Base-by-base conservation (phyloP, 1,284 basidiomycete species). In the Waitea zeae region DNA sequence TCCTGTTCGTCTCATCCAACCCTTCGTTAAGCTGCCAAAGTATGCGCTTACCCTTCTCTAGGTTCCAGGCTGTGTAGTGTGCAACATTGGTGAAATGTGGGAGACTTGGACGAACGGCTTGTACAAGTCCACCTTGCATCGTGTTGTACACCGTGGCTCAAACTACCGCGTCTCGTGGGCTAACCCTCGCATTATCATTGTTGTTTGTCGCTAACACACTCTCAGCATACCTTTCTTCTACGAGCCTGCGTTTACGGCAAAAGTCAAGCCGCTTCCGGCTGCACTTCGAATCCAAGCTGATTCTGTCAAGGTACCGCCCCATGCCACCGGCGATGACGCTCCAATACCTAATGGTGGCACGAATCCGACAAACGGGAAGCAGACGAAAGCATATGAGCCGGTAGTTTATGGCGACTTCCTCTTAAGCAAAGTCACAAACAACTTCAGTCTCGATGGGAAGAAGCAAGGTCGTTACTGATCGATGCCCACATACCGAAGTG, bases 31-130 rank as follows among this genome's bases (percentile, higher is more conserved):
- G n/a, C n/a, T n/a, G n/a, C n/a, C n/a, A n/a, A n/a, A n/a, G n/a
- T n/a, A n/a, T n/a, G n/a, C n/a, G n/a, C n/a, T n/a, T n/a, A n/a
- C n/a, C n/a, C n/a, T n/a, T n/a, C n/a, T n/a, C n/a, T 7, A 26
- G 22, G n/a, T 82, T 17, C 71, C 71, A 6, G 76, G 73, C 5
- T 81, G 78, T 41, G 59, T 87, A 5, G 79, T 87, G 7, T 82
- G 80, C 50, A 87, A 87, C 44, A 70, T 87, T 30, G 82, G 82
- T 12, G 81, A 83, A 61, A 76, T 82, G 78, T 83, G 80, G 78
- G 80, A 87, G 60, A 64, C 76, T 27, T 88, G 84, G 84, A 76
- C 76, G 9, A 73, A 77, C 43, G 82, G 82, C 0, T 49, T 88
- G 36, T 88, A 88, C 48, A 66, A 62, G 44, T 66, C 68, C 36